Evolutionary conservation across 257 asterid species (phyloP).

Genomic region (Fraxinus cuspidata): DNA sequence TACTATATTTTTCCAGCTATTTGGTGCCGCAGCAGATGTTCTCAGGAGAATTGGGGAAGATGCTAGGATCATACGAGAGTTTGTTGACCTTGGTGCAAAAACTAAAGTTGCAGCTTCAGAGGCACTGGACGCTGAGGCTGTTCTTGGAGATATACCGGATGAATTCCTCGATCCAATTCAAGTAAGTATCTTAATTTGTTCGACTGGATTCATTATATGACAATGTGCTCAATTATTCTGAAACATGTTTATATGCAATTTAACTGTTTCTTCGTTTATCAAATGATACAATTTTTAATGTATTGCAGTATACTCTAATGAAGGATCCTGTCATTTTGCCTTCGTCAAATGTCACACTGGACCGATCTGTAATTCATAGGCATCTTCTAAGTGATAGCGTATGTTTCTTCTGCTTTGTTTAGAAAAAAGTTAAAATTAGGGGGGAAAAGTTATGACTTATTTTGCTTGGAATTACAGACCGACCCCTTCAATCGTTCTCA

Average conservation of each 20-base stretch:
- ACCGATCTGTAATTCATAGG: slow-evolving; percentile 90
- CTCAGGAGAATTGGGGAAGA: slow-evolving; percentile 83
- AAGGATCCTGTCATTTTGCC: slow-evolving; percentile 95
- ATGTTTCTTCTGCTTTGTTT: slow-evolving; percentile 15
- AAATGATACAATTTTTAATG: slow-evolving; percentile 17
- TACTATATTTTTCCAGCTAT: slow-evolving; percentile 51
- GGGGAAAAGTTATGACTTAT: not conserved
- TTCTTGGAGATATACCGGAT: slow-evolving; percentile 98
- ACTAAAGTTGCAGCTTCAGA: slow-evolving; percentile 79
- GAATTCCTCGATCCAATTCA: slow-evolving; percentile 99
- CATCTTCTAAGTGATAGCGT: slow-evolving; percentile 89
- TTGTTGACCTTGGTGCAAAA: slow-evolving; percentile 76
- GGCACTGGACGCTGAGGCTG: slow-evolving; percentile 93
- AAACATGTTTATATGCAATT: not conserved
- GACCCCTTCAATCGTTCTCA: slow-evolving; percentile 97
- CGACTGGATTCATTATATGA: not conserved
- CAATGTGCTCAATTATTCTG: not conserved
- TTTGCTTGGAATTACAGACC: slow-evolving; percentile 54
- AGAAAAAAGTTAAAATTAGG: not conserved
- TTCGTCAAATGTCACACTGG: slow-evolving; percentile 74
- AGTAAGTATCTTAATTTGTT: slow-evolving; percentile 38
- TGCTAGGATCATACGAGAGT: slow-evolving; percentile 65
- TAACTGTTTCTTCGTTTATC: not conserved
- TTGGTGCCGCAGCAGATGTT: slow-evolving; percentile 82
- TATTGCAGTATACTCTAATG: slow-evolving; percentile 86